Percentiles rank a stretch among this genome's conserved stretches.
Conservation (phyloP, 106 monocot species). For the Dendrobium catenatum region DNA sequence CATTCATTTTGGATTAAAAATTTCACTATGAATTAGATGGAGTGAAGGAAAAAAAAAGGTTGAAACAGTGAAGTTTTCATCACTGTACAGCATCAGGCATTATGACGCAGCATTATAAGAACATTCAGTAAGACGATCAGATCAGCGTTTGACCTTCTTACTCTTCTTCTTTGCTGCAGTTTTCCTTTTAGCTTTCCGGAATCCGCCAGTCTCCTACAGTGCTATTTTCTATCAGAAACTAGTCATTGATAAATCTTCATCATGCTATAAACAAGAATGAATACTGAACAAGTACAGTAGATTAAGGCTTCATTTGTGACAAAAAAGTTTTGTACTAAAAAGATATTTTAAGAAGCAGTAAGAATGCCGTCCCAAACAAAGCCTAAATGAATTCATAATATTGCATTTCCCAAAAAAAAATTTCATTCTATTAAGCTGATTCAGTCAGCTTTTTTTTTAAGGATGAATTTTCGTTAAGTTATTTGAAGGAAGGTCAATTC, state of each 20-base stretch:
- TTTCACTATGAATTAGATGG: not conserved
- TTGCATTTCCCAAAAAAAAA: too few species aligned
- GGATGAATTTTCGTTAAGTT: not conserved
- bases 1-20: too few species aligned
- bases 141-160: not conserved
- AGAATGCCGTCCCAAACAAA: too few species aligned
- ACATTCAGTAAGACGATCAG: not conserved
- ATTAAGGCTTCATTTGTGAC: too few species aligned
- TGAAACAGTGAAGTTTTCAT: not conserved
- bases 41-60: not conserved
- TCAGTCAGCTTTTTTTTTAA: too few species aligned
- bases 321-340: too few species aligned
- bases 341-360: too few species aligned
- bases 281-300: too few species aligned
- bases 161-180: not conserved
- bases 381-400: too few species aligned
- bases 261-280: too few species aligned
- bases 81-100: conserved; percentile 1
- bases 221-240: not conserved
- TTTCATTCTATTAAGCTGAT: too few species aligned
- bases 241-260: not conserved
- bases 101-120: not conserved
- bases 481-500: not conserved
- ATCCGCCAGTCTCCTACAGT: conserved; percentile 4
- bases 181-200: conserved; percentile 4